These are phyloP conservation scores for Pythium plurisporium DNA, from an alignment of 352 stramenopile species.

Conservation along the genomic window DNA sequence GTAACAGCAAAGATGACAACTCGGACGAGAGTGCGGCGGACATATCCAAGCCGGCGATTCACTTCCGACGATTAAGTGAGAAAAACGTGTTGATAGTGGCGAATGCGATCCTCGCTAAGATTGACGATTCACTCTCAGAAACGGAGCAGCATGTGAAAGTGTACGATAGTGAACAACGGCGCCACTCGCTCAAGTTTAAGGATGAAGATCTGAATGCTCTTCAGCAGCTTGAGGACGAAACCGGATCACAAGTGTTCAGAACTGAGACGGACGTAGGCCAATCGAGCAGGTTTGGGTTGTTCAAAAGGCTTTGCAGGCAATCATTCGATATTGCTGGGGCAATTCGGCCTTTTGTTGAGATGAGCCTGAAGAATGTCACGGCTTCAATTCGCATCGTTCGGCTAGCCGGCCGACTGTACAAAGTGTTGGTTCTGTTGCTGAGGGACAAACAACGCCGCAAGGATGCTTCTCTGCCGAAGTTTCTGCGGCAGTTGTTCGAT, in stretches of 20 bases:
- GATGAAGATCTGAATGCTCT: slow-evolving; percentile 34
- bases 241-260: slow-evolving; percentile 24
- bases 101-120: slow-evolving; percentile 25
- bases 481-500: slow-evolving; percentile 46
- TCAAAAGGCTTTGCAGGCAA: slow-evolving; percentile 30
- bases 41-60: slow-evolving; percentile 4
- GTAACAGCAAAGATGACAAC: slow-evolving; percentile 24
- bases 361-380: slow-evolving; percentile 32
- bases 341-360: slow-evolving; percentile 41
- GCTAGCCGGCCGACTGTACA: slow-evolving; percentile 43
- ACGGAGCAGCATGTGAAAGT: slow-evolving; percentile 30
- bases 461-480: slow-evolving; percentile 32
- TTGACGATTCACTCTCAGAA: slow-evolving; percentile 28
- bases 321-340: slow-evolving; percentile 34
- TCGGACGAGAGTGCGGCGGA: neutral
- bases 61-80: slow-evolving; percentile 23
- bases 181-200: slow-evolving; percentile 33
- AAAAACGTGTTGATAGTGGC: slow-evolving; percentile 35
- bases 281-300: slow-evolving; percentile 11
- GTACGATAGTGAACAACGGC: slow-evolving; percentile 33
- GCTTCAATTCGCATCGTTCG: slow-evolving; percentile 42
- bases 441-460: slow-evolving; percentile 41
- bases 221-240: slow-evolving; percentile 37
- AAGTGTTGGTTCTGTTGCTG: slow-evolving; percentile 39
- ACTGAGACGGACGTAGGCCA: slow-evolving; percentile 11